Evolutionary conservation across 2,329 filamentous ascomycete genomes (phyloP), one percentile per base, ranked within the genome.

Genomic region (Fusarium miscanthi): DNA sequence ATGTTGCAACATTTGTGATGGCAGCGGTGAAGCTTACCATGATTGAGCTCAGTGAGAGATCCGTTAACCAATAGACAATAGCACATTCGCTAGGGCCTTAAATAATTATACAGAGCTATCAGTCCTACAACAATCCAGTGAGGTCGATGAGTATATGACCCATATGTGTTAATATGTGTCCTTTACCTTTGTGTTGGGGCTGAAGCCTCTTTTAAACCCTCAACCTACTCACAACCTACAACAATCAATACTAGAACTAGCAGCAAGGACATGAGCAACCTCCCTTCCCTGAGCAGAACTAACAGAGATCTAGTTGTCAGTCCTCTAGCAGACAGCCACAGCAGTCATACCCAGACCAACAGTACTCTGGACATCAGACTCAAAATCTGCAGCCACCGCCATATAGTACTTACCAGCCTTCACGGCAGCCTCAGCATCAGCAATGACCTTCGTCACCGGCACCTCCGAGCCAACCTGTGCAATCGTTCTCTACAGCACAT

Each of bases 191-290:
- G n/a, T n/a, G n/a, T n/a, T n/a, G n/a, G n/a, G n/a, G n/a, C n/a
- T n/a, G n/a, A n/a, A n/a, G n/a, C n/a, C n/a, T n/a, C n/a, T n/a
- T n/a, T n/a, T n/a, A n/a, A n/a, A n/a, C n/a, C n/a, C n/a, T n/a
- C n/a, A n/a, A n/a, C n/a, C n/a, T n/a, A n/a, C n/a, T n/a, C n/a
- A n/a, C n/a, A n/a, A n/a, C 52, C 4, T 49, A 63, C 7, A 51
- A 59, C 7, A 46, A 17, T 11, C 23, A 25, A 1, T 61, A 52
- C 9, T 35, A 59, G 9, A 60, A 43, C 3, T 57, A 59, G 21
- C 27, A 72, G 8, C 51, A 61, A 13, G 52, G n/a, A 10, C 53
- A 69, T 25, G 48, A 37, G 10, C 56, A 70, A n/a, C 23, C 42
- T 19, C 38, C 59, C 2, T 59, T 60, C 25, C 4, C 46, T 4